Conservation (phyloP, 2,329 filamentous ascomycete species). For the Clonostachys chloroleuca region DNA sequence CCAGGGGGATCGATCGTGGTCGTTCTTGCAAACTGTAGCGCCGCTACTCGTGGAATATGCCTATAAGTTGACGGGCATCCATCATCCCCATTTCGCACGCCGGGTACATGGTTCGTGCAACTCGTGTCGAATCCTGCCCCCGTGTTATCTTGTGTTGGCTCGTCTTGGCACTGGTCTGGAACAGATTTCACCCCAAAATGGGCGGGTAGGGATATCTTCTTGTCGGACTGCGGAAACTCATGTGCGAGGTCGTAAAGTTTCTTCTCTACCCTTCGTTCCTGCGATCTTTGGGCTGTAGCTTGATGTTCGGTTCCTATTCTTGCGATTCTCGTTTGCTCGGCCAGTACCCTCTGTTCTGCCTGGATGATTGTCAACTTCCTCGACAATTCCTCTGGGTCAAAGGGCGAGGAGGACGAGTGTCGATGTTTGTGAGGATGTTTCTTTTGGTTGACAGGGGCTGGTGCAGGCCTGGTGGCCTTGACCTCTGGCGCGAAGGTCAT, state of each 20-base stretch:
- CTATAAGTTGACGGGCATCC: slow-evolving; percentile 25
- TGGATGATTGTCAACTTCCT: slow-evolving; percentile 46
- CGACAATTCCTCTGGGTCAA: slow-evolving; percentile 52
- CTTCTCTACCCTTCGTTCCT: no score
- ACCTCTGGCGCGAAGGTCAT: neutral
- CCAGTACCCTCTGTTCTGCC: slow-evolving; percentile 39
- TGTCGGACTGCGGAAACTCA: neutral
- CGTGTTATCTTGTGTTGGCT: no score
- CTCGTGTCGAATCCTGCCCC: no score
- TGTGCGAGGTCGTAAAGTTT: neutral
- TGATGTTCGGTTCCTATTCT: slow-evolving; percentile 12
- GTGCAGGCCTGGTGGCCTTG: slow-evolving; percentile 7
- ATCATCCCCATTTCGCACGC: no score
- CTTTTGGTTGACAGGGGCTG: slow-evolving; percentile 4
- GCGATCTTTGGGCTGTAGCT: no score
- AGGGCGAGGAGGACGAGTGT: slow-evolving; percentile 5
- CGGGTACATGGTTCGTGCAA: no score
- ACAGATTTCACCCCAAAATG: slow-evolving; percentile 2
- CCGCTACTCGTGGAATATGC: slow-evolving; percentile 50
- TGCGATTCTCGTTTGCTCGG: slow-evolving; percentile 24
- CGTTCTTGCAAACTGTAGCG: slow-evolving; percentile 49
- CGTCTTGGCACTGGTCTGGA: neutral
- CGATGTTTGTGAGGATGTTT: no score
- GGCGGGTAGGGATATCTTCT: slow-evolving; percentile 4
- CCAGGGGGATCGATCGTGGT: slow-evolving; percentile 36